Evolutionary conservation across 805 yeast species (phyloP).

Genomic region (Lipomyces sp.): DNA sequence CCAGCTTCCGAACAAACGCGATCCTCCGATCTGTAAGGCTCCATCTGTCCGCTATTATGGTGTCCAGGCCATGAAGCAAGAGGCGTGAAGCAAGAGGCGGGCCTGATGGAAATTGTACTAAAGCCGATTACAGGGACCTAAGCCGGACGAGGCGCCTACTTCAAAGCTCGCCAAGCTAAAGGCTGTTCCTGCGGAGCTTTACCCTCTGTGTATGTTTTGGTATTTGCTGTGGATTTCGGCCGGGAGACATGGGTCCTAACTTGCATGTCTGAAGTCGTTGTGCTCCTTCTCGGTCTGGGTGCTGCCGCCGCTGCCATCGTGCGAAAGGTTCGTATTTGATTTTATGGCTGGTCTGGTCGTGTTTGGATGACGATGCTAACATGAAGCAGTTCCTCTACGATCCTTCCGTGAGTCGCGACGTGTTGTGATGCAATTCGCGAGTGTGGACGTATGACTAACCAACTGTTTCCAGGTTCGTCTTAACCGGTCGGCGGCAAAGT

Average conservation of each 20-base stretch:
- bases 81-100: too few relatives aligned
- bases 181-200: slow-evolving; percentile 34
- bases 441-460: too few relatives aligned
- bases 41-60: background rate
- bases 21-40: slow-evolving; percentile 11
- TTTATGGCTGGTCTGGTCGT: background rate
- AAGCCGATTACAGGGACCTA: slow-evolving; percentile 8
- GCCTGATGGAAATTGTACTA: too few relatives aligned
- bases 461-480: slow-evolving; percentile 14
- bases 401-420: slow-evolving; percentile 20
- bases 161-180: slow-evolving; percentile 23
- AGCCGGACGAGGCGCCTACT: slow-evolving; percentile 19
- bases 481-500: slow-evolving; percentile 13
- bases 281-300: slow-evolving; percentile 11
- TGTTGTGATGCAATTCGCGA: too few relatives aligned
- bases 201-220: slow-evolving; percentile 34
- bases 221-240: too few relatives aligned
- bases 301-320: slow-evolving; percentile 17
- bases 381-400: slow-evolving; percentile 12
- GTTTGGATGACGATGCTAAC: background rate
- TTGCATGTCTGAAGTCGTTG: slow-evolving; percentile 5
- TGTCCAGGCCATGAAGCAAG: too few relatives aligned
- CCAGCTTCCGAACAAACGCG: slow-evolving; percentile 7
- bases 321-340: slow-evolving; percentile 8
- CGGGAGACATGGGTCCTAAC: too few relatives aligned